Evolutionary conservation across 2,329 filamentous ascomycete genomes (phyloP), one percentile per base, ranked within the genome.

Genomic region (Trichoderma guizhouense): DNA sequence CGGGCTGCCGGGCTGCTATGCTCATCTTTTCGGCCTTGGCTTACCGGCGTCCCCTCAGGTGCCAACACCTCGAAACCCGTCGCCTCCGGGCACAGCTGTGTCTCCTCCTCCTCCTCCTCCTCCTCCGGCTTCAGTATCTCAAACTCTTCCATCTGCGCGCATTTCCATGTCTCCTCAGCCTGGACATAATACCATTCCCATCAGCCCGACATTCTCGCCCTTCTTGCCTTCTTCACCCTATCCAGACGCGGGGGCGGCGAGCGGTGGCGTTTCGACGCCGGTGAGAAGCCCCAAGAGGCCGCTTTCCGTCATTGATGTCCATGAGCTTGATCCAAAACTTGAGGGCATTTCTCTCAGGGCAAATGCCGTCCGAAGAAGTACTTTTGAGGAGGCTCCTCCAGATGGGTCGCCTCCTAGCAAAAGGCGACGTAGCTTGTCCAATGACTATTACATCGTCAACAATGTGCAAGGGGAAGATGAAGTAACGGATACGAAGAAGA

Each of bases 301-400:
- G 4, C 34, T 43, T 32, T 70, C 64, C 14, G 83, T 85, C 5
- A 83, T 86, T 32, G 87, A 90, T 65, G 88, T 90, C 72, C 85
- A 90, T 11, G 84, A 86, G 72, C 86, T 90, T 30, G 85, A 89
- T 74, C 87, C 88, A 3, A 85, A 86, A 34, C 80, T 90, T n/a
- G 89, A 90, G 76, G 88, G 88, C 7, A 87, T 90, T 65, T 84
- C 85, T 1, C 83, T 90, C 74, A 88, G 86, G 77, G 83, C 85
- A 6, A 84, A 84, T 15, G 87, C 87, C 1, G 81, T 90, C 15
- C 83, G 86, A 76, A 86, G 82, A 74, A 76, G 83, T 47, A 89
- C 87, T 3, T 89, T 89, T 73, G 82, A 80, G n/a, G 80, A 76
- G 28, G 66, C 74, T 36, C 73, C 75, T 60, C 76, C 77, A 3